Conservation (phyloP, 176 grass and related monocot species). For the Luzula sylvatica region DNA sequence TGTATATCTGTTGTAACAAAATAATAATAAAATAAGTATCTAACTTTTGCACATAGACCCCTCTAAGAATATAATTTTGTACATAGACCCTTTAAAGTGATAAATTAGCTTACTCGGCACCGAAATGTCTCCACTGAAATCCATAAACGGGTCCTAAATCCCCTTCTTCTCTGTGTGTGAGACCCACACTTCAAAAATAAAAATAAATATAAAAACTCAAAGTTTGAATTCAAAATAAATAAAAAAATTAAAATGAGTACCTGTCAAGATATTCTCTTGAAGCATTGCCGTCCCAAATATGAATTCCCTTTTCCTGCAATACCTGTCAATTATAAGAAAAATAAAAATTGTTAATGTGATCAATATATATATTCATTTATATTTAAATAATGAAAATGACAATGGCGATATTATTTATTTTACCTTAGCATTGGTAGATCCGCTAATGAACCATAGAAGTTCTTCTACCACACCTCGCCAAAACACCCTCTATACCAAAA, state of each 20-base stretch:
- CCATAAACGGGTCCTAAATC: constrained; percentile 71
- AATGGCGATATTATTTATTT: too few relatives aligned
- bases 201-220: constrained; percentile 12
- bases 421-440: constrained; percentile 78
- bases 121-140: constrained; percentile 80
- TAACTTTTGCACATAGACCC: too few relatives aligned
- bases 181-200: constrained; percentile 44
- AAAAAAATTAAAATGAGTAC: constrained; percentile 21
- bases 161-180: constrained; percentile 53
- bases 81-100: too few relatives aligned
- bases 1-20: constrained; percentile 21
- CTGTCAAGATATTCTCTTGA: constrained; percentile 84
- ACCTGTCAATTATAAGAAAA: constrained; percentile 18
- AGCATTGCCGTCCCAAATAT: constrained; percentile 87
- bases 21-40: too few relatives aligned
- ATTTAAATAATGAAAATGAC: constrained; percentile 9
- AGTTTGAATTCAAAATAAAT: not conserved
- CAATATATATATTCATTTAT: not conserved
- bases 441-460: constrained; percentile 90
- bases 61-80: too few relatives aligned
- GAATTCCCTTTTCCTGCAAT: constrained; percentile 57
- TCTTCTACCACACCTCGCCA: constrained; percentile 83
- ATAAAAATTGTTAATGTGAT: not conserved
- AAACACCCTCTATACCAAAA: constrained; percentile 59
- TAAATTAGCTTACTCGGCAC: constrained; percentile 47